phyloP scores from a whole-genome alignment of 495 filamentous ascomycete genomes.

The Hypoxylon trugodes region DNA sequence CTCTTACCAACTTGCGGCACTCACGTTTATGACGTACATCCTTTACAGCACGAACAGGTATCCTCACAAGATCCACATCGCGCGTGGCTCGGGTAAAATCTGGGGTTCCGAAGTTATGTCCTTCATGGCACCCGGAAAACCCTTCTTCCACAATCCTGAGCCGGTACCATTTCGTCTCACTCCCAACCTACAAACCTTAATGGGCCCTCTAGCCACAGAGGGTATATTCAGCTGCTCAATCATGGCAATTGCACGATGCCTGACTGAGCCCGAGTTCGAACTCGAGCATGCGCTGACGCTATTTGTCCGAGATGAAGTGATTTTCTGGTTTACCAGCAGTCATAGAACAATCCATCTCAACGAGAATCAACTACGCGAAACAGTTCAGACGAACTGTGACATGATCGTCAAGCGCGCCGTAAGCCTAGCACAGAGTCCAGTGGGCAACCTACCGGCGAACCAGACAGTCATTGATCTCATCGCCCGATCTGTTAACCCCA shows the following conservation, averaged over 20 bases:
- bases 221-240: slow-evolving; percentile 91
- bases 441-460: slow-evolving; percentile 81
- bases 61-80: slow-evolving; percentile 92
- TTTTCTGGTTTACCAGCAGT: slow-evolving; percentile 90
- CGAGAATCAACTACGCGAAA: slow-evolving; percentile 79
- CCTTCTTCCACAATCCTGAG: slow-evolving; percentile 93
- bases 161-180: slow-evolving; percentile 96
- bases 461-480: slow-evolving; percentile 96
- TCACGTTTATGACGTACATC: slow-evolving; percentile 98
- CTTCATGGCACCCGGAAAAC: slow-evolving; percentile 77
- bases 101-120: slow-evolving; percentile 96
- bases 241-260: slow-evolving; percentile 94
- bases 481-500: slow-evolving; percentile 83
- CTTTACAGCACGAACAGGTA: slow-evolving; percentile 95
- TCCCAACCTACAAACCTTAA: slow-evolving; percentile 91
- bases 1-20: slow-evolving; percentile 92
- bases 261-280: slow-evolving; percentile 91
- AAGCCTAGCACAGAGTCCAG: slow-evolving; percentile 73
- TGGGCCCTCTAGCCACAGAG: slow-evolving; percentile 95
- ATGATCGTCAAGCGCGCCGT: slow-evolving; percentile 88
- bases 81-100: slow-evolving; percentile 87
- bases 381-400: slow-evolving; percentile 88
- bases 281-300: slow-evolving; percentile 91
- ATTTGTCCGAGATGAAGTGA: slow-evolving; percentile 97
- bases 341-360: slow-evolving; percentile 68